Base-by-base conservation (phyloP, 1,284 basidiomycete species). In the Lentinula novae-zelandiae region DNA sequence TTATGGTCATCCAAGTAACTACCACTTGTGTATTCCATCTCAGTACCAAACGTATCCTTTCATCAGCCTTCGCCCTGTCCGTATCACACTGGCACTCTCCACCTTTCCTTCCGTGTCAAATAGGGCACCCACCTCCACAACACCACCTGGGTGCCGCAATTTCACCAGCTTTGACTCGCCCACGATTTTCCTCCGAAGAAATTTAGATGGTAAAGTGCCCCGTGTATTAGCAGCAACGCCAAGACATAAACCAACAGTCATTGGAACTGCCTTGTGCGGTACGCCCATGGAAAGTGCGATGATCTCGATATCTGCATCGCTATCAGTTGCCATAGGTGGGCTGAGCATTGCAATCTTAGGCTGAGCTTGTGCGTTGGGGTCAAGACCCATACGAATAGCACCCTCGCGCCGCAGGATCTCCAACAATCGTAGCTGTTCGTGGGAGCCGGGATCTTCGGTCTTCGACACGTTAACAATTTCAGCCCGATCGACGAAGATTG, bases 271-370 rank as follows among this genome's bases (percentile, higher is more conserved):
- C 65, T 85, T 86, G 71, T 91, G 89, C 5, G 86, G 75, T 1
- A 86, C 82, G 1, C 87, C 87, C 84, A 90, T 90, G 0, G 87
- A 89, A 38, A 86, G 78, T 1, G 89, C 84, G 58, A 85, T 80
- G 9, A 87, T 75, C n/a, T 76, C 75, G 52, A 91, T 76, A 6
- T 72, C 71, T 13, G 73, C 65, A 12, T 65, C 67, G 6, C 58
- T 71, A 2, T 68, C 66, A 10, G 62, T 50, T 5, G 67, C 61
- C 12, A 64, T 60, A 4, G 82, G 78, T 5, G 72, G 61, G 62
- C 75, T 75, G 52, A 90, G 74, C 34, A 89, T 73, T 5, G 85
- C 85, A 64, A 91, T 84, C 69, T 91, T 92, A 0, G 89, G 89
- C 65, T 90, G 87, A 0, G 84, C 85, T 67, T 86, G 82, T 1